Base-by-base conservation (phyloP, 176 grass and related monocot genomes). In the Dendrocalamus sinicus region DNA sequence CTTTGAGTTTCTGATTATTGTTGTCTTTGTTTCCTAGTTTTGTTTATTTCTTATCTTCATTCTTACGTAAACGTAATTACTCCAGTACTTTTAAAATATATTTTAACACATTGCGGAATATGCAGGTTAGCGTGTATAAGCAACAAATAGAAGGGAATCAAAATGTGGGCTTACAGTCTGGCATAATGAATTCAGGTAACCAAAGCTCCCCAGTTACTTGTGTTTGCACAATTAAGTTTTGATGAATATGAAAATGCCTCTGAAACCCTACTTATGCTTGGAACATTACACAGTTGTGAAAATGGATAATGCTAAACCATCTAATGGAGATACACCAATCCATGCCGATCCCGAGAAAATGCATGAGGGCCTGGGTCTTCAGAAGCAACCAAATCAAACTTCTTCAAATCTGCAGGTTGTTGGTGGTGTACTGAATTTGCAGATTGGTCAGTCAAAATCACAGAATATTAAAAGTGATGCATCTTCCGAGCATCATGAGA, bases 81-180 rank as follows among this genome's bases (percentile, higher is more conserved):
- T 14, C 0, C 26, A 64, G 63, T 84, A 41, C 45, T 51, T 7
- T 60, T 65, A 61, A 72, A 23, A 45, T 78, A 40, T 61, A 50
- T 22, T 37, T 83, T 54, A 57, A 53, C 26, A 80, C 58, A 41
- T 68, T 85, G 26, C 22, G 59, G 63, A 77, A 60, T 73, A 77
- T 89, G 78, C 83, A 94, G 81, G 86, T 86, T 81, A 78, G 69
- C 26, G 82, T 92, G 74, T 83, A 81, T 79, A 87, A 90, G 58
- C 40, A 75, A 83, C 71, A 86, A 53, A 30, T 75, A 67, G 89
- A 93, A 63, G 85, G 44, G 48, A 87, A 71, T 80, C 69, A 87
- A 75, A 86, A 54, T 87, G 81, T 24, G 46, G 78, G 50, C 54
- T 77, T 85, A 81, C 79, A 79, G 15, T 22, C 81, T n/a, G 45